phyloP scores from a whole-genome alignment of 2,329 filamentous ascomycete species.

The Nigrospora oryzae region DNA sequence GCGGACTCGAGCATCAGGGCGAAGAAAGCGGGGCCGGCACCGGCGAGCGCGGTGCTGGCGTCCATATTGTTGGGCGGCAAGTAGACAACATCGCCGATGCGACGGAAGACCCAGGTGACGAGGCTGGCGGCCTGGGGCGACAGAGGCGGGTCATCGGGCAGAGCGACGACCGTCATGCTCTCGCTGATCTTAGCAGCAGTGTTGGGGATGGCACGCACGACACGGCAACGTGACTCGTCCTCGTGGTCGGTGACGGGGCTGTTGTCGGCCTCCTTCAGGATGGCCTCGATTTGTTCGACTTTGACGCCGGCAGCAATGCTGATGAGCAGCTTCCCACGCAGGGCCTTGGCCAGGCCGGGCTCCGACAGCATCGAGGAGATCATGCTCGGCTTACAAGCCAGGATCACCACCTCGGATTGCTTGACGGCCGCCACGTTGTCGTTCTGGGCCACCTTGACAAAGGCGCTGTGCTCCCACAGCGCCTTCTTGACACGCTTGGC shows the following conservation, averaged over 20 bases:
- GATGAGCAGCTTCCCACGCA: slow-evolving; percentile 73
- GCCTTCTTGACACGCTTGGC: slow-evolving; percentile 60
- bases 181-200: slow-evolving; percentile 71
- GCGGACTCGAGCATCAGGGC: slow-evolving; percentile 67
- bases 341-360: slow-evolving; percentile 61
- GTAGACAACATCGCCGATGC: slow-evolving; percentile 62
- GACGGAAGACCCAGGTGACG: slow-evolving; percentile 69
- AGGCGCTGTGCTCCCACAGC: slow-evolving; percentile 53
- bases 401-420: slow-evolving; percentile 64
- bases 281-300: slow-evolving; percentile 56
- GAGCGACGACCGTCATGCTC: slow-evolving; percentile 74
- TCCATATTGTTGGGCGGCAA: slow-evolving; percentile 64
- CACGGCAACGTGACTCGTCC: slow-evolving; percentile 43
- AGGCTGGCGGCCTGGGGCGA: slow-evolving; percentile 43
- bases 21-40: slow-evolving; percentile 69
- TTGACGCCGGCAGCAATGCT: slow-evolving; percentile 74
- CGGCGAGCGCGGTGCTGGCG: slow-evolving; percentile 64
- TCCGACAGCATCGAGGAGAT: slow-evolving; percentile 59
- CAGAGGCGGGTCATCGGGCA: slow-evolving; percentile 46
- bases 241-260: slow-evolving; percentile 33
- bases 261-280: slow-evolving; percentile 46
- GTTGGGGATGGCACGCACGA: slow-evolving; percentile 80
- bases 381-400: slow-evolving; percentile 76
- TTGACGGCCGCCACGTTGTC: slow-evolving; percentile 62
- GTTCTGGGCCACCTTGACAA: slow-evolving; percentile 60